Conservation (phyloP, 768 basidiomycete species). For the Suillus fuscotomentosus region DNA sequence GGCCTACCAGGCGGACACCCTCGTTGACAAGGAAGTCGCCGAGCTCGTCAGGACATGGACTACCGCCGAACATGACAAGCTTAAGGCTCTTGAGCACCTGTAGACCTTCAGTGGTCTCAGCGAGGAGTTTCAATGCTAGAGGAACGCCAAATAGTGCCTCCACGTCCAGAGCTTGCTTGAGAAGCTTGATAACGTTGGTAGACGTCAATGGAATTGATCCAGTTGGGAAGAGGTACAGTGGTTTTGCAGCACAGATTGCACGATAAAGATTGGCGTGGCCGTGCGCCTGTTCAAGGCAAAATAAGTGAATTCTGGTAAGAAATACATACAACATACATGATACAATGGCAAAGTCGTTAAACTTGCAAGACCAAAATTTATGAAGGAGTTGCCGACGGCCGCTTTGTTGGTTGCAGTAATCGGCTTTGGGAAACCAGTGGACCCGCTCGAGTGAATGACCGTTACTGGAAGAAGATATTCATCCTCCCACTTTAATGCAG, state of each 20-base stretch:
- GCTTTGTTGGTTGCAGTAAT: constrained; percentile 37
- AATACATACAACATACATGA: constrained; percentile 21
- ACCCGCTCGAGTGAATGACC: constrained; percentile 28
- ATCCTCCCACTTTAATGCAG: constrained; percentile 17
- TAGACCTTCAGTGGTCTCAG: constrained; percentile 46
- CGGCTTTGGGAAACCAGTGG: constrained; percentile 50
- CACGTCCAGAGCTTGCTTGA: constrained; percentile 33
- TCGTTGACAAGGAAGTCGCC: constrained; percentile 47
- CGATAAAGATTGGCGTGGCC: constrained; percentile 34
- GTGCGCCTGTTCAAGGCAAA: constrained; percentile 14
- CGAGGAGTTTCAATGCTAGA: constrained; percentile 42
- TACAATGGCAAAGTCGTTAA: constrained; percentile 31
- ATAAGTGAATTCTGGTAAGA: not conserved
- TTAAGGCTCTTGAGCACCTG: constrained; percentile 41
- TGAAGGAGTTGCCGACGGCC: constrained; percentile 33
- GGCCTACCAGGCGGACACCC: constrained; percentile 48
- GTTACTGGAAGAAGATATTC: constrained; percentile 21
- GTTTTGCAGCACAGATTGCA: constrained; percentile 40
- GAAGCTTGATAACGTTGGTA: constrained; percentile 38
- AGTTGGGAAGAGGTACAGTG: constrained; percentile 44
- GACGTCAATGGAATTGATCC: constrained; percentile 45
- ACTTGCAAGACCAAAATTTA: constrained; percentile 25
- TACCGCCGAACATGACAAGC: constrained; percentile 51
- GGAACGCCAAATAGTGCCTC: constrained; percentile 37
- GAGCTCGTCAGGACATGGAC: constrained; percentile 52